A percentile compares a stretch with the other conserved stretches of the same genome.
Evolutionary conservation across 2,329 filamentous ascomycete genomes (phyloP).

Genomic region (Nemania diffusa): DNA sequence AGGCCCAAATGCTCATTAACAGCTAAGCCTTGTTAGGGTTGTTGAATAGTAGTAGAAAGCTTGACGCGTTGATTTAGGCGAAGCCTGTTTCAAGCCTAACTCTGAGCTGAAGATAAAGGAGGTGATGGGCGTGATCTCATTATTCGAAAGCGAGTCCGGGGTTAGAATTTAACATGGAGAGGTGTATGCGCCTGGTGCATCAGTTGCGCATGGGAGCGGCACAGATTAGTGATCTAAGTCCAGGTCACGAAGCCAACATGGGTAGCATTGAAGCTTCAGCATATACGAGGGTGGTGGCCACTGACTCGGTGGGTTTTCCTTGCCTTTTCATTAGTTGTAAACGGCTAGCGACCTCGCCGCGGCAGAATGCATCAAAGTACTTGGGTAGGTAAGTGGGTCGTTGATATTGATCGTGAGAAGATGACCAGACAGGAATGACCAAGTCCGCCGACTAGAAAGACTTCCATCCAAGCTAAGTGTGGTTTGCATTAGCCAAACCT

Average conservation of each 20-base stretch:
- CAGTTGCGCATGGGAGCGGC: slow-evolving; percentile 1
- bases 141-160: neutral
- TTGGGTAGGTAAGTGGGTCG: slow-evolving; percentile 27
- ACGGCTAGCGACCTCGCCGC: slow-evolving; percentile 32
- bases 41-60: slow-evolving; percentile 18
- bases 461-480: slow-evolving; percentile 12
- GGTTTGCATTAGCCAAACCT: slow-evolving; percentile 15
- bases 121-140: neutral
- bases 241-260: slow-evolving; percentile 12
- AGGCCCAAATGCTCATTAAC: slow-evolving; percentile 26
- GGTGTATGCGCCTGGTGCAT: slow-evolving; percentile 13
- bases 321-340: slow-evolving; percentile 13
- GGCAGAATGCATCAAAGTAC: slow-evolving; percentile 29
- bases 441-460: slow-evolving; percentile 12
- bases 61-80: slow-evolving; percentile 14
- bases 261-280: slow-evolving; percentile 15
- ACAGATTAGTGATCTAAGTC: neutral
- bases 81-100: slow-evolving; percentile 17
- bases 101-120: slow-evolving; percentile 16
- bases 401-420: slow-evolving; percentile 3
- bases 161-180: slow-evolving; percentile 8
- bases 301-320: slow-evolving; percentile 1
- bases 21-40: slow-evolving; percentile 10
- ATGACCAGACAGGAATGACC: neutral
- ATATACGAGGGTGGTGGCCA: slow-evolving; percentile 19